These are phyloP conservation scores for Starmerella sirachaensis DNA, from an alignment of 805 yeast species.

Conservation along the genomic window DNA sequence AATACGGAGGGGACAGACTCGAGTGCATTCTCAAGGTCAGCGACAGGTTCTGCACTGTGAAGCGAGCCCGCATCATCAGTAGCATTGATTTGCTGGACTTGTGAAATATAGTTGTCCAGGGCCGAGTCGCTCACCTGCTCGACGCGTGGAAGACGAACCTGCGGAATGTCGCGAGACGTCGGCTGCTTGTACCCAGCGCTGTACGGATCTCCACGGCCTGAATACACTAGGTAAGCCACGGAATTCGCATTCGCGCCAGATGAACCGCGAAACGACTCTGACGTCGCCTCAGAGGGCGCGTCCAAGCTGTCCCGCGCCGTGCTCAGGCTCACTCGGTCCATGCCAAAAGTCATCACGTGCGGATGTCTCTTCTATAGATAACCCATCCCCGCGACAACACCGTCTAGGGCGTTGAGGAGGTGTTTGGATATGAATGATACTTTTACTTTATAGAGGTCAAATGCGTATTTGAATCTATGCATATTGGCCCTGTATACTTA, in stretches of 20 bases:
- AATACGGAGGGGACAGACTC: conserved; percentile 54
- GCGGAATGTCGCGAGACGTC: conserved; percentile 73
- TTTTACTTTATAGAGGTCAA: too few species aligned
- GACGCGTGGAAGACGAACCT: conserved; percentile 49
- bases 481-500: too few species aligned
- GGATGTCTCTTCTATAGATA: neutral
- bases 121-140: conserved; percentile 35
- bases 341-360: conserved; percentile 1
- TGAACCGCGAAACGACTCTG: conserved; percentile 3
- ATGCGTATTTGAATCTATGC: too few species aligned
- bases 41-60: conserved; percentile 8
- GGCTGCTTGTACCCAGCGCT: conserved; percentile 39
- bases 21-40: too few species aligned
- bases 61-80: conserved; percentile 12
- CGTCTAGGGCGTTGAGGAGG: too few species aligned
- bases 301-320: conserved; percentile 16
- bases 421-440: too few species aligned
- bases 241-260: conserved; percentile 38
- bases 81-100: conserved; percentile 28
- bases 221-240: conserved; percentile 61
- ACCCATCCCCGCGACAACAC: neutral
- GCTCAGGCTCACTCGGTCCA: conserved; percentile 12
- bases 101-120: conserved; percentile 37
- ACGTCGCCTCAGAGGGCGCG: conserved; percentile 4
- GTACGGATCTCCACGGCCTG: conserved; percentile 30